These are phyloP conservation scores for Aspergillus sclerotialis DNA, from an alignment of 2,329 filamentous ascomycete species.

Conservation along the genomic window DNA sequence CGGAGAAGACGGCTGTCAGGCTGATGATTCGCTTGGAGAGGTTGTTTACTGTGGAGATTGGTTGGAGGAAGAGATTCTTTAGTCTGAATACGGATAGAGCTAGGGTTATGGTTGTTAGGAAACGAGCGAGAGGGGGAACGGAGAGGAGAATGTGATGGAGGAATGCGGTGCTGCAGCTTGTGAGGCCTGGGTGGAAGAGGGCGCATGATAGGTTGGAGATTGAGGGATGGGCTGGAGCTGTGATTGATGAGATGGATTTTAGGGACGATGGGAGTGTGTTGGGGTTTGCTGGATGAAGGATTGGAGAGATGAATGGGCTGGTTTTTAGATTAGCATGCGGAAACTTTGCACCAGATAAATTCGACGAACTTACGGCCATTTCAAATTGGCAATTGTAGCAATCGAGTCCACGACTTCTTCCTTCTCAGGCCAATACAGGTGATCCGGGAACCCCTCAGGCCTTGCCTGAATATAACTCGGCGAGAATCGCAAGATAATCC, in stretches of 20 bases:
- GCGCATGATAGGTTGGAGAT: constrained; percentile 84
- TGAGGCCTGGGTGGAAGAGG: constrained; percentile 77
- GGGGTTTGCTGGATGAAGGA: constrained; percentile 68
- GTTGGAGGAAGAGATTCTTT: constrained; percentile 61
- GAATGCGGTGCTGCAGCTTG: constrained; percentile 81
- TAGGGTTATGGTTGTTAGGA: constrained; percentile 62
- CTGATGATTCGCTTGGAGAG: constrained; percentile 65
- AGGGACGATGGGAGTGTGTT: constrained; percentile 52
- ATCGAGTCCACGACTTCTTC: constrained; percentile 75
- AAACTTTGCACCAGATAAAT: neutral
- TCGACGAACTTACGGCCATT: constrained; percentile 66
- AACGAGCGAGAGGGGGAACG: constrained; percentile 69
- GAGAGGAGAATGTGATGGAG: constrained; percentile 79
- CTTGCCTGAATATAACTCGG: constrained; percentile 70
- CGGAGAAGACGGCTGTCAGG: constrained; percentile 70
- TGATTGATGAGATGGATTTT: constrained; percentile 68
- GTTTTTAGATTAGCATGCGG: constrained; percentile 3
- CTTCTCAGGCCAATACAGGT: constrained; percentile 65
- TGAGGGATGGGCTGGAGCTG: constrained; percentile 76
- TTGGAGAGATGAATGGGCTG: constrained; percentile 73
- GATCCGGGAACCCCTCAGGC: constrained; percentile 60
- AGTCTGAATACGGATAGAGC: constrained; percentile 61
- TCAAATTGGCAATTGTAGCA: constrained; percentile 69
- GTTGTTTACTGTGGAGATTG: constrained; percentile 58
- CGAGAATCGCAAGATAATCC: constrained; percentile 64